phyloP scores from a whole-genome alignment of 2,329 filamentous ascomycete genomes.

The Hypoxylon sp. region DNA sequence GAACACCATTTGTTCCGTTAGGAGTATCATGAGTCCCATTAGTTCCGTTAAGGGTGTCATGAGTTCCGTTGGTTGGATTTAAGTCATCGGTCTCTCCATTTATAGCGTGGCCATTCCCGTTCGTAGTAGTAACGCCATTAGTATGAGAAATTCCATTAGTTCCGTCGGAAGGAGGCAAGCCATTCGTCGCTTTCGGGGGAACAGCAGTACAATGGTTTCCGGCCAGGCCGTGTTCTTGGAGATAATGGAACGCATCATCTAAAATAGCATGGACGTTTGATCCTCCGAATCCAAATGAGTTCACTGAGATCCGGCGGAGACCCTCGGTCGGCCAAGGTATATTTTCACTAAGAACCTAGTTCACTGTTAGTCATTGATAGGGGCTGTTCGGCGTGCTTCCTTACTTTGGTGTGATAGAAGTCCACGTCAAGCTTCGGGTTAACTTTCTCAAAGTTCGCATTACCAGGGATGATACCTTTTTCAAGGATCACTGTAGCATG shows the following conservation, averaged over 20 bases:
- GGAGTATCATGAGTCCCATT: constrained; percentile 44
- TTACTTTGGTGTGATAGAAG: constrained; percentile 45
- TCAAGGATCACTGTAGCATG: constrained; percentile 48
- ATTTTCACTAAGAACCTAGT: constrained; percentile 43
- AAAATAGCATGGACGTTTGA: constrained; percentile 47
- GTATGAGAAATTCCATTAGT: neutral
- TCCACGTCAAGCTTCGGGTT: constrained; percentile 47
- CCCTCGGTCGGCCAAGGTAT: constrained; percentile 52
- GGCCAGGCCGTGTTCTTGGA: constrained; percentile 29
- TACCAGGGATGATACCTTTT: constrained; percentile 50
- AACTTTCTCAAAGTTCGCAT: constrained; percentile 46
- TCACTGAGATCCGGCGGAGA: constrained; percentile 51
- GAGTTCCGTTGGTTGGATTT: neutral
- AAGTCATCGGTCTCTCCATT: neutral
- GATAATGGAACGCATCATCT: constrained; percentile 46
- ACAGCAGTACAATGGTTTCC: constrained; percentile 42
- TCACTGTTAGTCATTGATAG: constrained; percentile 16
- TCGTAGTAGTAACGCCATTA: no score
- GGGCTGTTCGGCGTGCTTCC: neutral
- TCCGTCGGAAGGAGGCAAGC: no score
- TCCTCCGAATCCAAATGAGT: constrained; percentile 50
- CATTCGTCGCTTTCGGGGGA: neutral
- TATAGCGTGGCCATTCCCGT: no score
- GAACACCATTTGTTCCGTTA: no score
- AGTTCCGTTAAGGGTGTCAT: neutral